phyloP scores from a whole-genome alignment of 192 early-diverging fungal genomes.

The Backusella australiensis region DNA sequence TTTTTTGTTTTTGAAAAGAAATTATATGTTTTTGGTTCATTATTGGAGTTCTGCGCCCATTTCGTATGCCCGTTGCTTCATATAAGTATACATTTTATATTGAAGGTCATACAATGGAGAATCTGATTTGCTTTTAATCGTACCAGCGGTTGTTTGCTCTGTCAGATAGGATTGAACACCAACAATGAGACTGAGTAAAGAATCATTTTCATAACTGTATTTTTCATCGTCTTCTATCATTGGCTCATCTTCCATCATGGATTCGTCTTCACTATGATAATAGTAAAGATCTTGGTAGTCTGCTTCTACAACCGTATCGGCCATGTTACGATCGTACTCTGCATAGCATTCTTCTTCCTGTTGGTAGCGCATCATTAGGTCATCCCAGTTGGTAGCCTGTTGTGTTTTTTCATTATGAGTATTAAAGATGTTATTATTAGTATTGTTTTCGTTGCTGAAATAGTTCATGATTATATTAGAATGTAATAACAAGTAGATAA shows the following conservation, averaged over 20 bases:
- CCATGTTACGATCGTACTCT: constrained; percentile 21
- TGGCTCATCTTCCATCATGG: not conserved
- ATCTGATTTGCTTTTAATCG: constrained; percentile 13
- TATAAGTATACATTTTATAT: constrained; percentile 36
- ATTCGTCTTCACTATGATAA: not conserved
- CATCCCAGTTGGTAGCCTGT: not conserved
- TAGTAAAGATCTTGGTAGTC: constrained; percentile 9
- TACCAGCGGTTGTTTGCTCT: not conserved
- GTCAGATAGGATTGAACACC: constrained; percentile 33
- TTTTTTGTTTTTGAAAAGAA: constrained; percentile 12
- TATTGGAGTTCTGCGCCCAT: constrained; percentile 22
- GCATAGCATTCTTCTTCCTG: constrained; percentile 10
- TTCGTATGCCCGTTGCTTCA: constrained; percentile 31
- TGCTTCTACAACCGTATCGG: constrained; percentile 8
- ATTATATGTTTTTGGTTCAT: not conserved
- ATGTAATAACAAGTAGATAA: not conserved
- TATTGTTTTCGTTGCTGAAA: not conserved
- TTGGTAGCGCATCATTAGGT: not conserved
- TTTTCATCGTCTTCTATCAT: constrained; percentile 13
- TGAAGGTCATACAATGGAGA: constrained; percentile 34
- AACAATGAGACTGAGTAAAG: constrained; percentile 27
- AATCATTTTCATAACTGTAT: constrained; percentile 18
- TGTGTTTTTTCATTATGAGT: not conserved
- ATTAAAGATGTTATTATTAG: not conserved
- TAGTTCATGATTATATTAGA: constrained; percentile 1